Base-by-base conservation (phyloP, 2,329 filamentous ascomycete genomes). In the Cadophora sp. region DNA sequence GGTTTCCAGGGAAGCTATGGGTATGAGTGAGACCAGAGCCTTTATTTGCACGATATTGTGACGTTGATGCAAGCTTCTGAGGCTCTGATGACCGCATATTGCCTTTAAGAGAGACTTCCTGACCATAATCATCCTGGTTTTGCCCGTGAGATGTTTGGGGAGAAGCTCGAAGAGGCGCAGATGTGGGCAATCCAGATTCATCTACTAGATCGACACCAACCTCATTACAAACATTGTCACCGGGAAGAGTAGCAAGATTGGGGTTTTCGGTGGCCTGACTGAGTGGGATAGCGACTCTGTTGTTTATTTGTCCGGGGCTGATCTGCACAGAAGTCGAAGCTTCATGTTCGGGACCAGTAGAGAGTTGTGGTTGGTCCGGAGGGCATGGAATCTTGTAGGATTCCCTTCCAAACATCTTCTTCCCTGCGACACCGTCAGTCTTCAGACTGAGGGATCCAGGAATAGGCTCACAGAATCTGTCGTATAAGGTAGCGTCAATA, bases 401-500 rank as follows among this genome's bases (percentile, higher is more conserved):
- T 4, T 39, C 36, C 36, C 11, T 39, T 13, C 36, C 11, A 13
- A 39, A 39, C 36, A 39, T 4, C 11, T 39, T 39, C 36, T 11
- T 39, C 36, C 36, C 36, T 39, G 36, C 8, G 36, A 8, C 18
- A 18, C 14, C 4, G 16, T 51, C 14, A 30, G 48, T 30, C 24
- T 18, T 18, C 14, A 11, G 14, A 39, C 11, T 8, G 11, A 8
- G 36, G 11, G 36, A 39, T 8, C 36, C 11, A 39, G 36, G 48
- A 3, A 16, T 3, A 2, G 27, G 33, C 48, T 51, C 14, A 51
- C 48, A 18, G 27, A 18, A 30, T 1, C 1, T 51, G 13, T 51
- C 48, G 27, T 51, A n/a, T n/a, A 51, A 51, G 11, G 14, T 9
- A 51, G 48, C 48, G 27, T 51, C 48, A 51, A 51, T 51, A 13